Percentiles rank a stretch among this genome's conserved stretches.
Evolutionary conservation across 1,284 basidiomycete genomes (phyloP).

Genomic region (Takashimella tepidaria): DNA sequence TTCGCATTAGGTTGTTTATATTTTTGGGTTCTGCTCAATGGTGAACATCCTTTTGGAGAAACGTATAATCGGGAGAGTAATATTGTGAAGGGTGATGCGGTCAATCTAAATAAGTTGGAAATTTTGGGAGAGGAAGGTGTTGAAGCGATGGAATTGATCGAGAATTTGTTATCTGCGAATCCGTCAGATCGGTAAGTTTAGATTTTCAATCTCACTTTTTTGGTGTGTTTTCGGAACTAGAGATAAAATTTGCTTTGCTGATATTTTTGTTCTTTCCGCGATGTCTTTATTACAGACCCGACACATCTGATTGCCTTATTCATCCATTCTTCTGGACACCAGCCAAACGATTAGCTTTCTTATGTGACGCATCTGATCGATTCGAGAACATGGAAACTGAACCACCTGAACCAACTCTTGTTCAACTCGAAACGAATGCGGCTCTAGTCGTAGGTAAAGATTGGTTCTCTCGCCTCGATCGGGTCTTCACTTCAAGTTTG

Average conservation of each 20-base stretch:
- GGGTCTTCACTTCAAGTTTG: slow-evolving; percentile 83
- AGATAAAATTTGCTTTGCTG: too few species aligned
- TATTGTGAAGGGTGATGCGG: slow-evolving; percentile 72
- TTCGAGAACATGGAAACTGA: slow-evolving; percentile 97
- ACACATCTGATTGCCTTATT: slow-evolving; percentile 74
- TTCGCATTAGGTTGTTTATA: slow-evolving; percentile 90
- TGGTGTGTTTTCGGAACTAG: too few species aligned
- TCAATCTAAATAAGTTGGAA: slow-evolving; percentile 62
- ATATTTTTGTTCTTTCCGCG: not conserved
- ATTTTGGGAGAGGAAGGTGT: slow-evolving; percentile 83
- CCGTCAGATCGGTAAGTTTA: slow-evolving; percentile 61
- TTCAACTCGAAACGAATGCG: slow-evolving; percentile 69
- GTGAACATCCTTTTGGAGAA: slow-evolving; percentile 85
- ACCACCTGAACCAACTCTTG: slow-evolving; percentile 70
- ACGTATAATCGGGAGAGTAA: slow-evolving; percentile 86
- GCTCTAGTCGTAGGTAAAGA: slow-evolving; percentile 68
- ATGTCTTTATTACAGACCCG: slow-evolving; percentile 58
- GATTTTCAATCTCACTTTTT: too few species aligned
- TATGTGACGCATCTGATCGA: slow-evolving; percentile 93
- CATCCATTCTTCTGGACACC: slow-evolving; percentile 98
- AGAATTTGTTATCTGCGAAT: slow-evolving; percentile 67
- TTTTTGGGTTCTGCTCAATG: slow-evolving; percentile 82
- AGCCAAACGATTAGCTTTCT: slow-evolving; percentile 76
- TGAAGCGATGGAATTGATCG: slow-evolving; percentile 75
- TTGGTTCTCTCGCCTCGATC: slow-evolving; percentile 83